Evolutionary conservation across 306 rosid genomes (phyloP).

Genomic region (Fragaria ananassa): DNA sequence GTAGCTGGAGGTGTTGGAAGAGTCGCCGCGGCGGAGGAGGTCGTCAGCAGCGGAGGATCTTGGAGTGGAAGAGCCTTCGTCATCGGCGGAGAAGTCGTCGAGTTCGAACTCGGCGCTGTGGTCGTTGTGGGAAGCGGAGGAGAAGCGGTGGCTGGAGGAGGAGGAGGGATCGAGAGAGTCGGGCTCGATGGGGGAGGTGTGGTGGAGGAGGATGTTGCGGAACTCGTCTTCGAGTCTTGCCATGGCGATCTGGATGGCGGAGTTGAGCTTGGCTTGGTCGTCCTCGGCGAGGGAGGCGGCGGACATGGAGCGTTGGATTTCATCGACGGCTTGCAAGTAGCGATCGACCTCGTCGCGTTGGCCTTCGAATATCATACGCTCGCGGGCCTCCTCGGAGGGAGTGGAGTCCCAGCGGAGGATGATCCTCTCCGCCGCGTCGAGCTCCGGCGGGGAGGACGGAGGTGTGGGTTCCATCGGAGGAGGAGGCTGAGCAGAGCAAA

Average conservation of each 20-base stretch:
- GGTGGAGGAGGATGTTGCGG: slow-evolving; percentile 71
- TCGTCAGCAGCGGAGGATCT: background rate
- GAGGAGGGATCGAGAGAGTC: slow-evolving; percentile 56
- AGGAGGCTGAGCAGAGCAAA: background rate
- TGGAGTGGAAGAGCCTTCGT: slow-evolving; percentile 1
- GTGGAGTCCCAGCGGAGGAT: slow-evolving; percentile 94
- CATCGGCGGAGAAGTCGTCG: slow-evolving; percentile 12
- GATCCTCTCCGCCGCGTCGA: slow-evolving; percentile 69
- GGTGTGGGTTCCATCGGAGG: slow-evolving; percentile 16
- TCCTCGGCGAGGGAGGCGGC: slow-evolving; percentile 46
- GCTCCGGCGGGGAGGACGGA: slow-evolving; percentile 36
- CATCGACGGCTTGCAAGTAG: slow-evolving; percentile 82
- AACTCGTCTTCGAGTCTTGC: slow-evolving; percentile 94
- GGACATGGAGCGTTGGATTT: slow-evolving; percentile 82
- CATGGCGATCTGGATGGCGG: slow-evolving; percentile 96
- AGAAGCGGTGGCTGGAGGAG: slow-evolving; percentile 3
- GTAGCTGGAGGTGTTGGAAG: slow-evolving; percentile 40
- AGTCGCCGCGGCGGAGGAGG: slow-evolving; percentile 44
- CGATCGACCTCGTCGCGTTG: slow-evolving; percentile 73
- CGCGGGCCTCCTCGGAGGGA: slow-evolving; percentile 75
- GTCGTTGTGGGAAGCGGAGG: background rate
- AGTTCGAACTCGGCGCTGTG: slow-evolving; percentile 1
- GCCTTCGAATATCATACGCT: slow-evolving; percentile 75
- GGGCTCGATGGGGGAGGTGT: slow-evolving; percentile 65
- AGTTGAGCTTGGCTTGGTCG: slow-evolving; percentile 51